Base-by-base conservation (phyloP, 2,329 filamentous ascomycete genomes). In the Microdochium bolleyi region DNA sequence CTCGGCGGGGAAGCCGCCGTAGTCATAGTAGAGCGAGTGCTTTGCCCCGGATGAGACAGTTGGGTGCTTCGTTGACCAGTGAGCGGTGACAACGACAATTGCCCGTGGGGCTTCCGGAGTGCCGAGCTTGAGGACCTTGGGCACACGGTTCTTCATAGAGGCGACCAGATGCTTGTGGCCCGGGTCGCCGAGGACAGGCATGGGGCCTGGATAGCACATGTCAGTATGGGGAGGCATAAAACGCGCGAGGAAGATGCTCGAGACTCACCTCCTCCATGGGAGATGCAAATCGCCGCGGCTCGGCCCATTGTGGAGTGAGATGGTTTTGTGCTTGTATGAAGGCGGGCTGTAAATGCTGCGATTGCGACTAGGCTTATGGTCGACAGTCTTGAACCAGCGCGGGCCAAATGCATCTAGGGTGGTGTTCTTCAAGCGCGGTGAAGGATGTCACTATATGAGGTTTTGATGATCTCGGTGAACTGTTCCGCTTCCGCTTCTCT, bases 41-140 rank as follows among this genome's bases (percentile, higher is more conserved):
- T 81, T 78, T 1, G 75, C 77, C 1, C 72, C 76, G 59, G 84
- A 84, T 60, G 84, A 73, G 59, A 79, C 68, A 49, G 84, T 70
- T 1, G 65, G 75, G 60, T 74, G 71, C 46, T 62, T 63, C 55
- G 54, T 65, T 67, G 84, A 78, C 83, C 83, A 87, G 66, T 87
- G 83, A 0, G 82, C 83, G 2, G 83, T 85, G 60, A 87, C 79
- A 8, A 85, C 79, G 3, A 87, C 76, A 21, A 87, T 73, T 7
- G 81, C 84, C 55, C 77, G 78, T 1, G 83, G 83, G 48, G 74
- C 70, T 1, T 75, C 67, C 1, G 75, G 62, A 0, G 78, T 79
- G 38, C 73, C 71, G 2, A 85, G 72, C 57, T 73, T 71, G 49
- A 85, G 73, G 50, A 84, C 72, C 60, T 75, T 67, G 50, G 82